phyloP scores from a whole-genome alignment of 345 rosid genomes.

The Populus alba region DNA sequence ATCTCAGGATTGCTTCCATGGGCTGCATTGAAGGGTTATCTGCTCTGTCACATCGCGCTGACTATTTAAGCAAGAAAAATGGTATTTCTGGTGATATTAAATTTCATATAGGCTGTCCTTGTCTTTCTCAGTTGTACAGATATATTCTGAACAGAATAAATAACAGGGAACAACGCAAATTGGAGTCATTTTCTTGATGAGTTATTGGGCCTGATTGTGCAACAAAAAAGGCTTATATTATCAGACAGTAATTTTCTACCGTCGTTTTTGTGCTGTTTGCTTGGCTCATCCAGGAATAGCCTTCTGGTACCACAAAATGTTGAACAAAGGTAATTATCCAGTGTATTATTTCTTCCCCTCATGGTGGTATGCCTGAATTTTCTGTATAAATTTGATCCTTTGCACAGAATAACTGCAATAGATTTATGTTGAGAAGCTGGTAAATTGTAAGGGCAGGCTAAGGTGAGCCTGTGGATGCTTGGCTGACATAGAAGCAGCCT shows the following conservation, averaged over 20 bases:
- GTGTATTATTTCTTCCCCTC: neutral
- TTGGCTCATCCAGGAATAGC: slow-evolving; percentile 49
- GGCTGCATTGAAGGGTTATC: slow-evolving; percentile 65
- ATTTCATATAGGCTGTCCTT: neutral
- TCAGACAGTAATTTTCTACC: slow-evolving; percentile 74
- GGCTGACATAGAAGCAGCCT: too few species aligned
- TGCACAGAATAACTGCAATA: too few species aligned
- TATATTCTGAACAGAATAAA: slow-evolving; percentile 16
- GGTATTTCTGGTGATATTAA: slow-evolving; percentile 39
- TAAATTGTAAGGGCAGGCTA: too few species aligned
- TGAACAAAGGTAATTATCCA: slow-evolving; percentile 55
- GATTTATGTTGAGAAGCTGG: neutral
- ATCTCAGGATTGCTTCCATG: slow-evolving; percentile 65
- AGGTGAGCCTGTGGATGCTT: too few species aligned
- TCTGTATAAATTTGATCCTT: neutral
- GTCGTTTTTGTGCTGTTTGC: slow-evolving; percentile 71
- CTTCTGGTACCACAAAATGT: slow-evolving; percentile 62
- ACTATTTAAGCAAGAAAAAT: slow-evolving; percentile 78
- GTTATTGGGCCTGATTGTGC: slow-evolving; percentile 66
- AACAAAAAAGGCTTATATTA: slow-evolving; percentile 68
- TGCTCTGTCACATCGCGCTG: slow-evolving; percentile 49
- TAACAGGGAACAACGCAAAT: slow-evolving; percentile 64
- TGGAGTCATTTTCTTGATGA: slow-evolving; percentile 68
- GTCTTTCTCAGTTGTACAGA: neutral
- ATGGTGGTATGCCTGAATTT: neutral